These are phyloP conservation scores for Scolecobasidium constrictum DNA, from an alignment of 2,329 filamentous ascomycete species.

Conservation along the genomic window DNA sequence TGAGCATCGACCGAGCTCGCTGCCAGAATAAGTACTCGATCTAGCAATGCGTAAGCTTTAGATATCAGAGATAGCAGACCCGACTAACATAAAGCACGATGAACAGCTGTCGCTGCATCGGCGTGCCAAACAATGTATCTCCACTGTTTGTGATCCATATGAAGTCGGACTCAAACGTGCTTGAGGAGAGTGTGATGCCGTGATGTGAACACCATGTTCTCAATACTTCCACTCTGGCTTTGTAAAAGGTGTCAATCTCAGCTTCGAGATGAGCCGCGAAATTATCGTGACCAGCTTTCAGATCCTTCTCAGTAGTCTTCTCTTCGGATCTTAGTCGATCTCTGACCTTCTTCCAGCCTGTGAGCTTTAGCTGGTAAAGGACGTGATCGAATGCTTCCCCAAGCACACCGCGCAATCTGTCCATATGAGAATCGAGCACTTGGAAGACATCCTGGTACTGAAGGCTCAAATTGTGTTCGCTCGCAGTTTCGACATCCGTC, in stretches of 20 bases:
- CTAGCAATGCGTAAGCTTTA: too few species aligned
- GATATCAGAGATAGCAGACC: constrained; percentile 23
- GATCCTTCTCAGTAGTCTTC: constrained; percentile 4
- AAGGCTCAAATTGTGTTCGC: constrained; percentile 39
- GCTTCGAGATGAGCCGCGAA: constrained; percentile 46
- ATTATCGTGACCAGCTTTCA: constrained; percentile 46
- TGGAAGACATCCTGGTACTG: constrained; percentile 60
- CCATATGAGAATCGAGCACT: constrained; percentile 55
- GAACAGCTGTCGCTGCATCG: constrained; percentile 56
- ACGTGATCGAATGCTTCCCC: constrained; percentile 55
- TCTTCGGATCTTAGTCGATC: constrained; percentile 15
- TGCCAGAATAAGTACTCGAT: constrained; percentile 55
- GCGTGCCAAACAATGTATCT: constrained; percentile 25
- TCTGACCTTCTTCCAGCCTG: neutral
- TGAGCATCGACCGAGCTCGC: constrained; percentile 47
- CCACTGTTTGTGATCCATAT: constrained; percentile 2
- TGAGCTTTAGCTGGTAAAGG: constrained; percentile 42
- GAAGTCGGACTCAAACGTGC: constrained; percentile 36
- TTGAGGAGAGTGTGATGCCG: constrained; percentile 36
- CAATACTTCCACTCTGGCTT: constrained; percentile 38
- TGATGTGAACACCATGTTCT: constrained; percentile 33
- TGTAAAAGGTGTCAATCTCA: constrained; percentile 45
- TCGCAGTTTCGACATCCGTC: constrained; percentile 13
- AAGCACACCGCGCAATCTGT: constrained; percentile 55
- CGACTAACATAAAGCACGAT: constrained; percentile 45